phyloP scores from a whole-genome alignment of 2,329 filamentous ascomycete genomes.

The Fusarium secorum region DNA sequence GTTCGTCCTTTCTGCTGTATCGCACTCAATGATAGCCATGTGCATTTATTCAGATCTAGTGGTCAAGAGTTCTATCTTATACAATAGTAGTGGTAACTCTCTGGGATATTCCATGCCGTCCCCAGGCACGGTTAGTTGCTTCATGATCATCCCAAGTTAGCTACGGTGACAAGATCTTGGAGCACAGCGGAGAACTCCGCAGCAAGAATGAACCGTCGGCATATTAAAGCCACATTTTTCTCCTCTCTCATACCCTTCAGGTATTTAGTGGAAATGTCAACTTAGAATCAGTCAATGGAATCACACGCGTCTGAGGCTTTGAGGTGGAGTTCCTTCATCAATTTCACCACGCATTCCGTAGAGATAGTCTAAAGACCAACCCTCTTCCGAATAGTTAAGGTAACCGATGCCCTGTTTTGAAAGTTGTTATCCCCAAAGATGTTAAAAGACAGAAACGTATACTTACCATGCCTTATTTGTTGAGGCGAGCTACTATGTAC shows the following conservation, averaged over 20 bases:
- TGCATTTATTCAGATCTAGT: background rate
- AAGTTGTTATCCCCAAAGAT: background rate
- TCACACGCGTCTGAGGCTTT: background rate
- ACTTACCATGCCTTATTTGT: background rate
- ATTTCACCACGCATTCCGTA: background rate
- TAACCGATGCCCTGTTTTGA: background rate
- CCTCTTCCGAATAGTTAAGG: background rate
- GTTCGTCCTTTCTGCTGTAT: background rate
- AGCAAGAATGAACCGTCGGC: no score
- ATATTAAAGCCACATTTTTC: no score
- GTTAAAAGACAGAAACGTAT: background rate
- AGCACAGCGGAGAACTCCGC: no score
- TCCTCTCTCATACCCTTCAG: background rate
- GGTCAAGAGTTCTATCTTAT: background rate
- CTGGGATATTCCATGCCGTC: background rate
- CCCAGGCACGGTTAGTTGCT: background rate
- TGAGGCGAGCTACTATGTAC: background rate
- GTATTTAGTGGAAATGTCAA: background rate
- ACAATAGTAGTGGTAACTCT: background rate
- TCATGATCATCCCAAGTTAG: background rate
- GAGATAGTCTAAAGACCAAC: no score
- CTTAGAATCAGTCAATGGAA: background rate
- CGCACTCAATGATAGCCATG: background rate
- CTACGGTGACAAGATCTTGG: no score
- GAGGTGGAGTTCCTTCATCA: background rate